Evolutionary conservation across 257 asterid species (phyloP).

Genomic region (Mentha longifolia): DNA sequence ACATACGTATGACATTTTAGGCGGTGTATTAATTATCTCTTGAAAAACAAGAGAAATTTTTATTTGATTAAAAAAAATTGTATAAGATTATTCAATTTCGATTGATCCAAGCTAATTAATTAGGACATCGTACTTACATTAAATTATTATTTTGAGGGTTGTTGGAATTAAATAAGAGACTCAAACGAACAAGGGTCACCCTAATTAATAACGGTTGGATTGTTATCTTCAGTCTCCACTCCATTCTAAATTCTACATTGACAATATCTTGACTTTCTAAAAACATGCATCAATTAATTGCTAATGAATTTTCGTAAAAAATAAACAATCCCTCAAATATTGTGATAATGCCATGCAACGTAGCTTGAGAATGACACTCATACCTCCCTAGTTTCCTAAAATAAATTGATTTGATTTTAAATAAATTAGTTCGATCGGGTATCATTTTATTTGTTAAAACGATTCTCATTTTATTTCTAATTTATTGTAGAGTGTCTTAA

Average conservation of each 20-base stretch:
- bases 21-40: no score
- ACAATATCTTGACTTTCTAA: background rate
- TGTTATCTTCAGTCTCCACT: background rate
- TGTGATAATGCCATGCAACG: background rate
- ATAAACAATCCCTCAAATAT: background rate
- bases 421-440: no score
- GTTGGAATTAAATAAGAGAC: constrained; percentile 48
- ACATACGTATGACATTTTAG: no score
- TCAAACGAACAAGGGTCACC: constrained; percentile 43
- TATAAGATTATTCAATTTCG: background rate
- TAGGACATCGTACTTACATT: background rate
- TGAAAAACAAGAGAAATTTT: no score
- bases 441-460: no score
- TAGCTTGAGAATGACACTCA: constrained; percentile 12
- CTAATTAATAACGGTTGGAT: background rate
- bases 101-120: background rate
- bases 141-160: background rate
- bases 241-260: background rate
- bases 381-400: background rate
- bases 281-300: no score
- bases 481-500: no score
- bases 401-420: no score
- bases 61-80: no score
- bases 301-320: background rate
- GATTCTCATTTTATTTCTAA: no score